Evolutionary conservation across 2,329 filamentous ascomycete genomes (phyloP), one percentile per base, ranked within the genome.

Genomic region (Trichoderma harzianum): DNA sequence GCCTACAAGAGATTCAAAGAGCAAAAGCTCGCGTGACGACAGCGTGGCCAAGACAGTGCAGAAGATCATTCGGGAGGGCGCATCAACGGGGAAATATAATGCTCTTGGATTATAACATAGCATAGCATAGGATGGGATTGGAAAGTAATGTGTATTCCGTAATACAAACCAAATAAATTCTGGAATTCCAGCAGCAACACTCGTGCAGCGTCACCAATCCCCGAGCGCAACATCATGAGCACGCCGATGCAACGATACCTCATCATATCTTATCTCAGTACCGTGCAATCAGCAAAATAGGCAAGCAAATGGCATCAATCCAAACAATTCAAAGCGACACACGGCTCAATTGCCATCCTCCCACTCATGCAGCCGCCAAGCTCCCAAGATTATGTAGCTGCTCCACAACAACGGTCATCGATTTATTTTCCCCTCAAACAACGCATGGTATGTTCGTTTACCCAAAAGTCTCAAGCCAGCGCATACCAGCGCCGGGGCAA

Each of bases 51-150:
- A 65, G 28, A 75, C 77, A 34, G 69, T 80, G n/a, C 69, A 74
- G 70, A 75, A 74, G 51, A 76, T 80, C 73, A 74, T 80, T 63
- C 75, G 74, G 61, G 74, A 76, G 21, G 78, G 78, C 43, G 77
- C 76, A 39, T 72, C 74, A 55, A 75, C 76, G 68, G 79, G 81
- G 51, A 78, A 79, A 63, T 82, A 81, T 63, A 76, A 76, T 73
- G 80, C 81, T 32, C 72, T 82, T 69, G 81, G 81, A 4, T 70
- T 82, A 57, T 82, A 75, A 79, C 14, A 58, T 16, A 43, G 53
- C 26, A 24, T 43, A 24, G 2, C 18, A 32, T 68, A 6, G 36
- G 34, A 43, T 26, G 4, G 4, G 7, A 18, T 43, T 43, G 39
- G 18, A n/a, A 10, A 26, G 7, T 0, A 8, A 64, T 21, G 61